These are phyloP conservation scores for Gamarada debralockiae DNA, from an alignment of 495 filamentous ascomycete species.

Conservation along the genomic window DNA sequence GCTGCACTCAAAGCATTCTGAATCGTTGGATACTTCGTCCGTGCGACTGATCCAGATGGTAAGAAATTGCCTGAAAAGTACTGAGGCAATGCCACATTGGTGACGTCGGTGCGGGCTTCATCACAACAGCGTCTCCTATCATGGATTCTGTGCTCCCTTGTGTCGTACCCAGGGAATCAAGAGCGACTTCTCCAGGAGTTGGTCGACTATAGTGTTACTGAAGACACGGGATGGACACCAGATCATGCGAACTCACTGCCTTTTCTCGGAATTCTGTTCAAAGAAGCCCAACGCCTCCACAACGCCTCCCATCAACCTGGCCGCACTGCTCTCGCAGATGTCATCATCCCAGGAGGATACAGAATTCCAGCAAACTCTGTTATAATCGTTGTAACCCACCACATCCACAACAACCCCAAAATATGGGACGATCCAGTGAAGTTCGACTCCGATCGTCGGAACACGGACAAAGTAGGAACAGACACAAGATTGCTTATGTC, in stretches of 20 bases:
- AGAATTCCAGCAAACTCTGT: slow-evolving; percentile 40
- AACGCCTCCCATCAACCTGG: slow-evolving; percentile 53
- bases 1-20: slow-evolving; percentile 45
- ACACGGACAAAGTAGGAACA: slow-evolving; percentile 42
- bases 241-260: slow-evolving; percentile 36
- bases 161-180: slow-evolving; percentile 45
- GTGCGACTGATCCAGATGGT: slow-evolving; percentile 48
- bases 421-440: slow-evolving; percentile 47
- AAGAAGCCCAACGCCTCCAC: slow-evolving; percentile 53
- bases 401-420: slow-evolving; percentile 49
- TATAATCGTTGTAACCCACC: slow-evolving; percentile 45
- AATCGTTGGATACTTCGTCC: slow-evolving; percentile 45
- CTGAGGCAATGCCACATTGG: slow-evolving; percentile 16
- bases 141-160: slow-evolving; percentile 49
- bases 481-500: slow-evolving; percentile 42
- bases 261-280: slow-evolving; percentile 53
- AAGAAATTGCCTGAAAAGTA: slow-evolving; percentile 41
- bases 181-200: slow-evolving; percentile 50
- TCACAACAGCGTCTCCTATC: background rate
- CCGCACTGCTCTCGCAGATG: slow-evolving; percentile 45
- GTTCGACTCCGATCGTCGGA: slow-evolving; percentile 55
- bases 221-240: slow-evolving; percentile 34
- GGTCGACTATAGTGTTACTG: slow-evolving; percentile 41
- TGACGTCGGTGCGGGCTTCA: slow-evolving; percentile 45
- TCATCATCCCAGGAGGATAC: slow-evolving; percentile 54